Base-by-base conservation (phyloP, 108 stramenopile species). In the Cyclotella choctawhatcheeana region DNA sequence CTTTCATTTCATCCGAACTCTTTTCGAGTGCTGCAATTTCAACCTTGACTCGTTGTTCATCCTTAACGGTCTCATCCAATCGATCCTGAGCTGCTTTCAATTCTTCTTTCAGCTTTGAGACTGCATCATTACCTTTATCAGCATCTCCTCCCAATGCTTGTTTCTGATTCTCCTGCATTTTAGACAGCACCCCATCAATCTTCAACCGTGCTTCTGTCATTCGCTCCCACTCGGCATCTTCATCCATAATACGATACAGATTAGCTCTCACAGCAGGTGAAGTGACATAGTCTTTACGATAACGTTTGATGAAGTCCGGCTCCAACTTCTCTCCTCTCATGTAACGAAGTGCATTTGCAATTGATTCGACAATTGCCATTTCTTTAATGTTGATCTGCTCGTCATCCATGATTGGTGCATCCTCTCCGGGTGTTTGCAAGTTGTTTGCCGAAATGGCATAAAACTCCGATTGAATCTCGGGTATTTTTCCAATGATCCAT, bases 401-500 rank as follows among this genome's bases (percentile, higher is more conserved):
- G 21, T 75, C 78, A 22, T 44, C 71, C 66, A 66, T 44, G 14
- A 63, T 70, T 55, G 67, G 32, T 58, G 76, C 25, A 53, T 81
- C 79, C 34, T 63, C 64, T 29, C 54, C 64, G 18, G 17, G 52
- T 20, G 6, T 35, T 63, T 25, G 43, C 35, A 34, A n/a, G 26
- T 53, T 63, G 6, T 58, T 68, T 7, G 77, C 73, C 0, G 68
- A 55, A 50, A 56, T 35, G 26, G 89, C 65, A 63, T 50, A 67
- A 69, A 81, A 83, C 48, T 90, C 93, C 0, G 86, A 73, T 21
- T 73, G 53, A 67, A 94, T 87, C n/a, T 74, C 79, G 17, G 90
- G 93, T 66, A 94, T 87, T 21, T 84, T 85, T 1, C 67, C 54
- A 70, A 90, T 84, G 40, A 95, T 95, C 93, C 93, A 95, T 30